Evolutionary conservation across 2,329 filamentous ascomycete species (phyloP).

Genomic region (Penicillium sumatraense): DNA sequence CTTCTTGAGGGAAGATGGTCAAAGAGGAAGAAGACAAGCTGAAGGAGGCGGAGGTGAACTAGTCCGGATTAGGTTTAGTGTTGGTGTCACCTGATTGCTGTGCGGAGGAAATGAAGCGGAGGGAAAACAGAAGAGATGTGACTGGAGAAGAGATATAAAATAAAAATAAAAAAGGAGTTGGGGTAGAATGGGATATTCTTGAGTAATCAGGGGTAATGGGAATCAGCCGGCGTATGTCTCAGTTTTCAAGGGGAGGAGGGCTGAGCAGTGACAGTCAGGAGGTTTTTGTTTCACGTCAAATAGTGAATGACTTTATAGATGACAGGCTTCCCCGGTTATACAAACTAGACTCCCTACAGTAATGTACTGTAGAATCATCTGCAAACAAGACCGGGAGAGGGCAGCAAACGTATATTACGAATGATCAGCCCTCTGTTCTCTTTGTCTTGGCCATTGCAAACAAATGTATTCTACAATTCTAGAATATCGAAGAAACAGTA

Average conservation of each 20-base stretch:
- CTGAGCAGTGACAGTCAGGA: neutral
- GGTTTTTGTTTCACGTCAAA: neutral
- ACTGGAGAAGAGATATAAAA: too few species aligned
- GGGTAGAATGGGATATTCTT: neutral
- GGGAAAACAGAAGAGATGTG: too few species aligned
- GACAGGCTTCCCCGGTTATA: neutral
- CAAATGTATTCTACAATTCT: neutral
- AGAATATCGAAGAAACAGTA: neutral
- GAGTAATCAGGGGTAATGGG: neutral
- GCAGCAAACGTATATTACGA: neutral
- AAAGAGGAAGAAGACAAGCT: neutral
- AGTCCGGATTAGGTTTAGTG: neutral
- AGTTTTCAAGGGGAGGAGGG: neutral
- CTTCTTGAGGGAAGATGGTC: conserved; percentile 10
- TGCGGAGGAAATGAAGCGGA: too few species aligned
- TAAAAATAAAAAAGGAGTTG: too few species aligned
- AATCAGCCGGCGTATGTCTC: neutral
- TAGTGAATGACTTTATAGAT: neutral
- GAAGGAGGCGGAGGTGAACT: neutral
- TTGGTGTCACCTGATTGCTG: neutral
- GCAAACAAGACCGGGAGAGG: neutral
- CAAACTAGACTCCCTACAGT: too few species aligned
- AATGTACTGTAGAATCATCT: neutral
- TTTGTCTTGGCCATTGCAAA: neutral
- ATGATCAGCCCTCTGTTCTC: too few species aligned